Base-by-base conservation (phyloP, 768 basidiomycete genomes). In the Ephemerocybe angulata region DNA sequence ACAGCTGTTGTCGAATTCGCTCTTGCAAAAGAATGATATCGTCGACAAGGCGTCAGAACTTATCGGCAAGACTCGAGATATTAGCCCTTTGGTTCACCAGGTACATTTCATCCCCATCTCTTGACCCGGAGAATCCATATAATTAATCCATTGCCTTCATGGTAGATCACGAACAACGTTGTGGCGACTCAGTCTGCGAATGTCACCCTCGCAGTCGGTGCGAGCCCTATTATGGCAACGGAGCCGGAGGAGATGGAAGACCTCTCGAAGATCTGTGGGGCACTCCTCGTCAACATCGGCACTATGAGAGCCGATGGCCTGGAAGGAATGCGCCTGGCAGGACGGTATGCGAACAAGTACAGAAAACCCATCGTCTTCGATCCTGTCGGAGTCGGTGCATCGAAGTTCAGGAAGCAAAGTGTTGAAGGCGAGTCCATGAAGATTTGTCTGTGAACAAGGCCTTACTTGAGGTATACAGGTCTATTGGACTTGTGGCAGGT, bases 181-280 rank as follows among this genome's bases (percentile, higher is more conserved):
- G 92, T 93, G 28, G 83, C 86, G 19, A 94, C 86, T 19, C 93
- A 95, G 72, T 90, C 88, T 4, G 93, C 93, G 21, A 97, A 96
- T 65, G 80, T 88, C 1, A 96, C 93, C 1, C 78, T 98, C 5
- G 91, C 93, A 0, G 63, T 97, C 3, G 88, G 90, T 17, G 93
- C 85, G 13, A 93, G 90, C 56, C 95, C 95, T 0, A 94, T 98
- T 65, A 98, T 98, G 95, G 90, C 94, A 2, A 87, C 89, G 19
- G 84, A 87, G 22, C 79, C 86, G 0, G 76, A 80, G 55, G 95
- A 98, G 66, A 93, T 93, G 79, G 78, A 82, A 25, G 90, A 95
- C 57, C 76, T 98, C 19, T 76, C 83, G 52, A 72, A 73, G 30
- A 78, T 86, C 44, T 80, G 80, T 42, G 83, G 84, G 15, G 85